Base-by-base conservation (phyloP, 2,329 filamentous ascomycete species). In the Claviceps arundinis region DNA sequence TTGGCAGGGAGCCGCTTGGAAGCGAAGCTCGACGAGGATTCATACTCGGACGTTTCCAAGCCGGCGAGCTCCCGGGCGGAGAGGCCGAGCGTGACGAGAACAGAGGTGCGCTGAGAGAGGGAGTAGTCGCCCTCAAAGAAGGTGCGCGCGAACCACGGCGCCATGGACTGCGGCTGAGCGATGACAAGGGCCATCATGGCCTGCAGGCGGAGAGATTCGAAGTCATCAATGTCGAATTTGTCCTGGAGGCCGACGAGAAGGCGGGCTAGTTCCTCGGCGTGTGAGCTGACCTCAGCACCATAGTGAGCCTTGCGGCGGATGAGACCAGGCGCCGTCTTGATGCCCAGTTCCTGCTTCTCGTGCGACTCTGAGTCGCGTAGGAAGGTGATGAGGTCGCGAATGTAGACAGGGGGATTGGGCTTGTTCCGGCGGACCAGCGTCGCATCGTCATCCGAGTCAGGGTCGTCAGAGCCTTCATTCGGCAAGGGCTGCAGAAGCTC, bases 51-150 rank as follows among this genome's bases (percentile, higher is more conserved):
- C 7, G 72, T 69, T 47, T 85, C 81, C 57, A 87, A 81, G 0
- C 93, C 90, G 1, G 89, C 88, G 9, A 98, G 68, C 66, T 97
- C 90, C 54, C 91, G 80, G 2, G 87, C 87, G 34, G 85, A 81
- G 0, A 98, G 71, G 0, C 90, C 91, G 4, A 98, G 71, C 0
- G 87, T 83, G 19, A 88, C 84, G 50, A 98, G 81, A 40, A 97
- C 76, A 0, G 86, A 81, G 7, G 85, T 87, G 41, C 93, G 79
- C 64, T 97, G 91, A 0, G 84, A 80, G 40, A 97, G 72, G 0
- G 90, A 95, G 66, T 93, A 90, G 63, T 98, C 93, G 16, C 90
- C 90, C 43, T 89, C 84, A 64, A 96, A 97, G 64, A 93, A 94
- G 0, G 86, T 85, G 52, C 83, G 81, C 3, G 85, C 82, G 54